phyloP scores from a whole-genome alignment of 2,329 filamentous ascomycete species.

The Microcyclospora pomicola region DNA sequence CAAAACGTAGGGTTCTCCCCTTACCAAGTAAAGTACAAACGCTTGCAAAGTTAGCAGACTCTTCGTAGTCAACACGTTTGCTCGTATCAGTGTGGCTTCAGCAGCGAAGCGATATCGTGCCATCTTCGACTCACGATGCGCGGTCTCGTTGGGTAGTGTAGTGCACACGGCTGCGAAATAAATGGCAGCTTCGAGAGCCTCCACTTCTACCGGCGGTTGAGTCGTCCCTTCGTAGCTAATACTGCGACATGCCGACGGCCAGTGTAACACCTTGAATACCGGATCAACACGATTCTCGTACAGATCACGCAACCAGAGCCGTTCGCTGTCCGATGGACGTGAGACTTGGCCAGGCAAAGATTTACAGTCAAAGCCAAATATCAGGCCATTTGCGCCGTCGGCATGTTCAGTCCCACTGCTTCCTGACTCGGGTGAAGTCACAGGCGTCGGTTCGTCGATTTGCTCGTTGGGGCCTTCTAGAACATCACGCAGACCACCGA shows the following conservation, averaged over 20 bases:
- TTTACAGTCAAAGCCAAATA: no score
- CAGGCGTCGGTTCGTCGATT: neutral
- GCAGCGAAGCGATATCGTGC: no score
- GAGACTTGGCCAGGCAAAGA: no score
- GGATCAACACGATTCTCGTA: neutral
- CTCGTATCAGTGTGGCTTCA: no score
- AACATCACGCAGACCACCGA: neutral
- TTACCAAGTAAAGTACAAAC: constrained; percentile 1
- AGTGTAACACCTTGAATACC: constrained; percentile 1
- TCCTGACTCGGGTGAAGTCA: no score
- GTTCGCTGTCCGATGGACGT: no score
- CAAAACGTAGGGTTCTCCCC: no score
- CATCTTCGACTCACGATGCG: no score
- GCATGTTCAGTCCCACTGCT: no score
- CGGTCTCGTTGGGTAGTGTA: neutral
- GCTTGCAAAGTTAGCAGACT: neutral
- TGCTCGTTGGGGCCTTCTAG: neutral
- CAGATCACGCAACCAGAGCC: neutral
- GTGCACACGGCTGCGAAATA: constrained; percentile 1
- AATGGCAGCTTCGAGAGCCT: constrained; percentile 1
- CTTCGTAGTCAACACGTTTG: no score
- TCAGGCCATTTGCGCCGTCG: no score
- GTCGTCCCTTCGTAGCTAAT: neutral
- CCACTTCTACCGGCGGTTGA: neutral
- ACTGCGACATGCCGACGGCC: neutral